phyloP scores from a whole-genome alignment of 805 yeast species.

The Martiniozyma abietophila region DNA sequence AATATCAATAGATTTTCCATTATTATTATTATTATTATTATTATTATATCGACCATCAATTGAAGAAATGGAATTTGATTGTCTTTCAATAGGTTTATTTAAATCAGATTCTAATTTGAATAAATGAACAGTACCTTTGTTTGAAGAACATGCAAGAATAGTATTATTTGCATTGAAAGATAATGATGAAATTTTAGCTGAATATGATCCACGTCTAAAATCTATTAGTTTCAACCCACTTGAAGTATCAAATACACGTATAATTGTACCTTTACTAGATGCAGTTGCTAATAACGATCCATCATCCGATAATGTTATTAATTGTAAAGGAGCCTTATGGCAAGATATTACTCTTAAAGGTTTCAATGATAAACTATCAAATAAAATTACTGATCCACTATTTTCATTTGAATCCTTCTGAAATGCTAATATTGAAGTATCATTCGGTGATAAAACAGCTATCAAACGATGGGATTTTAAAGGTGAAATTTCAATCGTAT shows the following conservation, averaged over 20 bases:
- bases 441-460: constrained; percentile 30
- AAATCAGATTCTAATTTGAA: constrained; percentile 39
- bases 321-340: constrained; percentile 69
- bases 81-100: too few relatives aligned
- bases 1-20: too few relatives aligned
- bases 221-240: constrained; percentile 58
- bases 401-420: constrained; percentile 34
- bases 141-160: constrained; percentile 72
- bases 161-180: constrained; percentile 63
- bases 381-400: constrained; percentile 65
- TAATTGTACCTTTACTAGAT: constrained; percentile 81
- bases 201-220: constrained; percentile 80
- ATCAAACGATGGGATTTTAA: constrained; percentile 24
- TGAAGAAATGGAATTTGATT: too few relatives aligned
- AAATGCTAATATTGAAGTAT: constrained; percentile 43
- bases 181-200: constrained; percentile 69
- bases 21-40: too few relatives aligned
- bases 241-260: constrained; percentile 66
- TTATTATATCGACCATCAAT: too few relatives aligned
- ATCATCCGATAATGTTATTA: constrained; percentile 58
- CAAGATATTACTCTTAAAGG: constrained; percentile 81
- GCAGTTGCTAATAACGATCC: constrained; percentile 84
- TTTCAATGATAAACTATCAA: constrained; percentile 63
- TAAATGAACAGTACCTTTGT: constrained; percentile 89
- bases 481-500: constrained; percentile 42